A percentile compares a stretch with the other conserved stretches of the same genome.
These are phyloP conservation scores for Podaxis sp. DNA, from an alignment of 768 basidiomycete species.

Conservation along the genomic window DNA sequence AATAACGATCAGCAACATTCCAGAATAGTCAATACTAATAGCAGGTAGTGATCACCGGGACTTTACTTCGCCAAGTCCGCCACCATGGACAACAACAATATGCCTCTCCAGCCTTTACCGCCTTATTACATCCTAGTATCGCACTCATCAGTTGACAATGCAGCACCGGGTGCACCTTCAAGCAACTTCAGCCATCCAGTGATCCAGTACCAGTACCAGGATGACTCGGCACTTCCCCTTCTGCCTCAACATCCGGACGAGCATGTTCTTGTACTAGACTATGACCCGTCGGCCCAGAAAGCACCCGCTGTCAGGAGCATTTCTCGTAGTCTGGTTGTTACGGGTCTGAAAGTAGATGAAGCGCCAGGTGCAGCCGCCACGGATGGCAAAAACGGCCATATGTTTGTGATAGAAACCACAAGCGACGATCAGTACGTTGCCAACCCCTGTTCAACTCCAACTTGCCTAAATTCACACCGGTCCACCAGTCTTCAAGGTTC, in stretches of 20 bases:
- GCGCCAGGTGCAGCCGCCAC: conserved; percentile 70
- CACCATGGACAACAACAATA: conserved; percentile 8
- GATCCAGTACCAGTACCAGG: conserved; percentile 81
- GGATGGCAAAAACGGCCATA: conserved; percentile 56
- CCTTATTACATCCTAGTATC: conserved; percentile 75
- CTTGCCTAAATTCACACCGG: conserved; percentile 13
- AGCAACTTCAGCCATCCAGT: conserved; percentile 63
- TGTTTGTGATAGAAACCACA: conserved; percentile 76
- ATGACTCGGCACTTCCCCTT: conserved; percentile 70
- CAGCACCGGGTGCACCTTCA: conserved; percentile 35
- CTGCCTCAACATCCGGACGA: conserved; percentile 61
- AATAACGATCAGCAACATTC: conserved; percentile 7
- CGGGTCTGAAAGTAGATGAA: conserved; percentile 64
- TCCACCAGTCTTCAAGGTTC: conserved; percentile 24
- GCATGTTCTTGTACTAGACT: conserved; percentile 74
- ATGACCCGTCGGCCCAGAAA: conserved; percentile 43
- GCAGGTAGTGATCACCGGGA: not conserved
- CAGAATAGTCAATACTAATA: not conserved
- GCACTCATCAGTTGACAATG: conserved; percentile 44
- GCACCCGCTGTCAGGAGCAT: conserved; percentile 52
- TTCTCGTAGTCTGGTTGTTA: conserved; percentile 45
- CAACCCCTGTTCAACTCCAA: not conserved
- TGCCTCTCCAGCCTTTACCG: conserved; percentile 25
- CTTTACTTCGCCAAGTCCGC: not conserved
- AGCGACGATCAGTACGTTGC: conserved; percentile 49